Evolutionary conservation across 2,329 filamentous ascomycete genomes (phyloP).

Genomic region (Epicoccum sorghinum): DNA sequence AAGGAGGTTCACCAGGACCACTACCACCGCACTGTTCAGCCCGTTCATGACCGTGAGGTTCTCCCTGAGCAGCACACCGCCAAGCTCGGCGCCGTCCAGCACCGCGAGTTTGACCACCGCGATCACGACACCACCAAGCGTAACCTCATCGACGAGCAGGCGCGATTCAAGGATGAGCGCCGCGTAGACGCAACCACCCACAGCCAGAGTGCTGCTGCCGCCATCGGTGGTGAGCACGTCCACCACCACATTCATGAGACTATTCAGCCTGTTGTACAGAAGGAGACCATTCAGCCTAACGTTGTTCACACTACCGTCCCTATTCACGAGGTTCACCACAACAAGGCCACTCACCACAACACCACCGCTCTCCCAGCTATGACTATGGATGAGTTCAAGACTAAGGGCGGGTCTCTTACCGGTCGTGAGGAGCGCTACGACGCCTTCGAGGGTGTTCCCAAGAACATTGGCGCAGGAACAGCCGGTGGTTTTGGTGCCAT

Average conservation of each 20-base stretch:
- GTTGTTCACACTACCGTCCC: slow-evolving; percentile 75
- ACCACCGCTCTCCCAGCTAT: slow-evolving; percentile 69
- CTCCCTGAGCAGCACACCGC: slow-evolving; percentile 68
- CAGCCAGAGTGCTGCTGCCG: slow-evolving; percentile 56
- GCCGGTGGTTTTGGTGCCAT: slow-evolving; percentile 24
- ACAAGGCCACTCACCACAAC: slow-evolving; percentile 68
- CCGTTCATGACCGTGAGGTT: slow-evolving; percentile 61
- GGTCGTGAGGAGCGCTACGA: slow-evolving; percentile 64
- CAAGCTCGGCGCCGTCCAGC: slow-evolving; percentile 64
- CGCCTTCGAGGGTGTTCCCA: slow-evolving; percentile 67
- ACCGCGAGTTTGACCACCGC: slow-evolving; percentile 67
- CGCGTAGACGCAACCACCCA: slow-evolving; percentile 56
- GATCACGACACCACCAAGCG: slow-evolving; percentile 51
- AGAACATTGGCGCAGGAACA: slow-evolving; percentile 49
- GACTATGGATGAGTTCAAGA: slow-evolving; percentile 68
- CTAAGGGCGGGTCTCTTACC: slow-evolving; percentile 59
- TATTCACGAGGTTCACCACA: slow-evolving; percentile 74
- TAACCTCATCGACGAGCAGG: slow-evolving; percentile 54
- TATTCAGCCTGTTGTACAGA: slow-evolving; percentile 73
- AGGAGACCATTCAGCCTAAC: slow-evolving; percentile 69
- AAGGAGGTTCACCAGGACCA: slow-evolving; percentile 75
- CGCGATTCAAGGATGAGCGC: slow-evolving; percentile 60
- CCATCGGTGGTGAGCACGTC: slow-evolving; percentile 65
- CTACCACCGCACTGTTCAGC: slow-evolving; percentile 73
- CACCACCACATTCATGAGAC: slow-evolving; percentile 72